phyloP scores from a whole-genome alignment of 306 rosid genomes.

The Argentina anserina region DNA sequence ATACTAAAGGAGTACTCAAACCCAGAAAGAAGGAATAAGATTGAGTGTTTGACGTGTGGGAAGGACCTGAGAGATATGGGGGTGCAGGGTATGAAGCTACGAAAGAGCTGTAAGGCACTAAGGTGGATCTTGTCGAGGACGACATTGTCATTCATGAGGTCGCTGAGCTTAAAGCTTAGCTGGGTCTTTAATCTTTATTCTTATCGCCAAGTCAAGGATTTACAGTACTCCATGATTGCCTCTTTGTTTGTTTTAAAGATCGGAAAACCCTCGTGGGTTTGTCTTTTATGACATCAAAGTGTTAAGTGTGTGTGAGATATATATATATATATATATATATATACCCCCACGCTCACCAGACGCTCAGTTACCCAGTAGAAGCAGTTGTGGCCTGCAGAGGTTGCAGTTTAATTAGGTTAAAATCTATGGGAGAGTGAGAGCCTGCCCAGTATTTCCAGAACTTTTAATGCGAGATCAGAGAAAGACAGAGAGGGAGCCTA shows the following conservation, averaged over 20 bases:
- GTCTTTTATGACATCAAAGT: slow-evolving; percentile 35
- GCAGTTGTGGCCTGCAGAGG: background rate
- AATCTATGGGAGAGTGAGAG: slow-evolving; percentile 18
- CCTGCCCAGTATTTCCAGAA: slow-evolving; percentile 5
- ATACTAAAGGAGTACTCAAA: background rate
- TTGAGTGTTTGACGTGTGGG: background rate
- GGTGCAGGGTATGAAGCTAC: background rate
- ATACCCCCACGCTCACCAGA: background rate
- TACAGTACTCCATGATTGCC: background rate
- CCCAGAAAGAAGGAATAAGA: background rate
- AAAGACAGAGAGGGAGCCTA: slow-evolving; percentile 19
- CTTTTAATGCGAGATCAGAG: background rate
- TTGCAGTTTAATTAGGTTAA: slow-evolving; percentile 8
- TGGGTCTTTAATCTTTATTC: background rate
- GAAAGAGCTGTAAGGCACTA: background rate
- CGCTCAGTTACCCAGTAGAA: background rate
- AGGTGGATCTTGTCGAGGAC: background rate
- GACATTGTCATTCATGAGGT: background rate
- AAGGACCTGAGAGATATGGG: slow-evolving; percentile 6
- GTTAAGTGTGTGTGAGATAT: background rate
- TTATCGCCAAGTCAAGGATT: background rate
- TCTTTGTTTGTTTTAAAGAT: slow-evolving; percentile 25
- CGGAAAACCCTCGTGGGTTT: slow-evolving; percentile 43
- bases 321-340: background rate
- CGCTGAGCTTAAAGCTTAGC: background rate